A percentile compares a stretch with the other conserved stretches of the same genome.
Conservation (phyloP, 768 basidiomycete genomes). For the Phlebiopsis flavidoalba region DNA sequence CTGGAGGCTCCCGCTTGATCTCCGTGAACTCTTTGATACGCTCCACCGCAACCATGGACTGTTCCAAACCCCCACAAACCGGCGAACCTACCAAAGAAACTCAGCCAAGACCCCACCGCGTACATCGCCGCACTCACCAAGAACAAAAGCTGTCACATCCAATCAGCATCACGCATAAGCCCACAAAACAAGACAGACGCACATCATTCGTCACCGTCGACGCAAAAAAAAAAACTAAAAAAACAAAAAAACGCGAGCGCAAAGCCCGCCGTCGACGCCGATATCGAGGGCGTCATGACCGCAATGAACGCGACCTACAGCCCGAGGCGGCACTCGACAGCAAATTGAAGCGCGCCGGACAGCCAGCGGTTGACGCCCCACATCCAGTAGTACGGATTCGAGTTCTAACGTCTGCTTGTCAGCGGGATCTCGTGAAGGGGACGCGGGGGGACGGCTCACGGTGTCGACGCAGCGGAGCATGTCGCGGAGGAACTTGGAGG, state of each 20-base stretch:
- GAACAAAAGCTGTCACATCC: conserved; percentile 45
- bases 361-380: conserved; percentile 95
- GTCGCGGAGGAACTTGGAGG: conserved; percentile 79
- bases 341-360: conserved; percentile 80
- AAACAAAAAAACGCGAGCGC: conserved; percentile 86
- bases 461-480: conserved; percentile 82
- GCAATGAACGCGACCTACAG: conserved; percentile 63
- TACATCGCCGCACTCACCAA: conserved; percentile 36
- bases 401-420: conserved; percentile 30
- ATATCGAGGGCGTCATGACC: conserved; percentile 63
- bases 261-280: conserved; percentile 82
- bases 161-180: background rate
- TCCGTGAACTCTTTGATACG: conserved; percentile 91
- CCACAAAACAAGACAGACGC: conserved; percentile 15
- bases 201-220: conserved; percentile 69
- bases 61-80: conserved; percentile 83
- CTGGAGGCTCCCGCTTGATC: conserved; percentile 68
- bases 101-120: background rate
- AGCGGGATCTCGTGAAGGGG: background rate
- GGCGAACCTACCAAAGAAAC: conserved; percentile 44
- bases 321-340: conserved; percentile 70
- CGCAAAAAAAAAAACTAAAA: too few relatives aligned
- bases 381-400: conserved; percentile 86
- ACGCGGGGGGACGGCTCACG: conserved; percentile 33
- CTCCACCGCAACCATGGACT: conserved; percentile 89